Percentiles rank a stretch among this genome's conserved stretches.
Evolutionary conservation across 2,329 filamentous ascomycete species (phyloP).

Genomic region (Cladosporium sphaerospermum): DNA sequence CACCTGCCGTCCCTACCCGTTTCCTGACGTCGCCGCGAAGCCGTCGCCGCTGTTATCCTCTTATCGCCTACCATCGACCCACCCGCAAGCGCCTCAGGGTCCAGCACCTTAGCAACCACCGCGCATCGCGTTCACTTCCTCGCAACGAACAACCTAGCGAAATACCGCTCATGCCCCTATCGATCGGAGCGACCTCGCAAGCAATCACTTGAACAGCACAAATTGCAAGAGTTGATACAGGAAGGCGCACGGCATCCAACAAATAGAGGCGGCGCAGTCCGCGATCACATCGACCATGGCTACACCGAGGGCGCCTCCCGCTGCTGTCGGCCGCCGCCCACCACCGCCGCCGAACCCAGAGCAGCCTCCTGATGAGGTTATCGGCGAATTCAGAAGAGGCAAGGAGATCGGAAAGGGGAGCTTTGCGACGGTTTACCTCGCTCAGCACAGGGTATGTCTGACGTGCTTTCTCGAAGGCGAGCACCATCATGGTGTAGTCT

Average conservation of each 20-base stretch:
- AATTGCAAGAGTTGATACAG: too few species aligned
- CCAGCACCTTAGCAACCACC: slow-evolving; percentile 1
- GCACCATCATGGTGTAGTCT: too few species aligned
- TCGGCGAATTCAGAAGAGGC: slow-evolving; percentile 76
- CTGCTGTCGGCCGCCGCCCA: slow-evolving; percentile 30
- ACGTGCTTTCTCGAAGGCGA: neutral
- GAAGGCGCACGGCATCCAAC: too few species aligned
- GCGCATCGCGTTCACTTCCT: neutral
- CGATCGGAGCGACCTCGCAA: neutral
- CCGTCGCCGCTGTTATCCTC: neutral
- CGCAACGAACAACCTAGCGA: neutral
- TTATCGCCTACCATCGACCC: slow-evolving; percentile 1
- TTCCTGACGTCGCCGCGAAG: neutral
- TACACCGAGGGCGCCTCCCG: slow-evolving; percentile 19
- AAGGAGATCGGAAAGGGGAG: slow-evolving; percentile 95
- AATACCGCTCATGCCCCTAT: slow-evolving; percentile 4
- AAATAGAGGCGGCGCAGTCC: neutral
- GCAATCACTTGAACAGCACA: neutral
- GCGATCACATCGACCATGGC: slow-evolving; percentile 23
- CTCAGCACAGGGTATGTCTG: slow-evolving; percentile 29
- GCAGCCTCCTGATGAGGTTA: slow-evolving; percentile 35
- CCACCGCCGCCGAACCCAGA: slow-evolving; percentile 25
- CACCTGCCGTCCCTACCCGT: neutral
- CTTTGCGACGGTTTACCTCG: slow-evolving; percentile 83
- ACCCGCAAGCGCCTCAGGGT: slow-evolving; percentile 4